Conservation (phyloP, 148 eudicot species). For the Simmondsia chinensis region DNA sequence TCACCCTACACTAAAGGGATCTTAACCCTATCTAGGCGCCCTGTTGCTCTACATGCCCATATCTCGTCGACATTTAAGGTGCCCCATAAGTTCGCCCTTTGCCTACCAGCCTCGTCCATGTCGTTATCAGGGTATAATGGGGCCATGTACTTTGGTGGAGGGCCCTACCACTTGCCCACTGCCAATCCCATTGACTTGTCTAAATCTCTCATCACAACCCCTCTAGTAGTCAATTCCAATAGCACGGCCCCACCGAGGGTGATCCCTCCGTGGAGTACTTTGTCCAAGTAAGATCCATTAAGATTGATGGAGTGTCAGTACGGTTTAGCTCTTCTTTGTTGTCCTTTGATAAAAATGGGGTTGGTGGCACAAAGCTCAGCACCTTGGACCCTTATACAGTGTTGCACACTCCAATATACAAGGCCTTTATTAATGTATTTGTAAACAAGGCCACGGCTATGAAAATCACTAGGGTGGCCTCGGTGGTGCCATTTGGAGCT, state of each 20-base stretch:
- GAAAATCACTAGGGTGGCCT: slow-evolving; percentile 11
- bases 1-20: slow-evolving; percentile 17
- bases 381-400: slow-evolving; percentile 13
- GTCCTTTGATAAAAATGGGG: slow-evolving; percentile 7
- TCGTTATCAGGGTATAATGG: background rate
- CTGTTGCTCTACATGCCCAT: slow-evolving; percentile 14
- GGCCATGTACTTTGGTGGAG: slow-evolving; percentile 11
- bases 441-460: slow-evolving; percentile 6
- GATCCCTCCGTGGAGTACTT: too few species aligned
- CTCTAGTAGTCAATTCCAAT: too few species aligned
- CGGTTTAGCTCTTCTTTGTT: slow-evolving; percentile 12
- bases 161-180: too few species aligned
- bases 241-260: too few species aligned
- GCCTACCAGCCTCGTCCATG: slow-evolving; percentile 11
- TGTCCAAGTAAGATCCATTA: slow-evolving; percentile 19
- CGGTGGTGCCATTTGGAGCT: slow-evolving; percentile 20
- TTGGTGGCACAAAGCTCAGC: slow-evolving; percentile 28
- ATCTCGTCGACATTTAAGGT: slow-evolving; percentile 10
- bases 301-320: slow-evolving; percentile 5
- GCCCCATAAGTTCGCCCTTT: slow-evolving; percentile 24
- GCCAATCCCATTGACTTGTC: too few species aligned
- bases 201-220: slow-evolving; percentile 5
- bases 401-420: slow-evolving; percentile 13
- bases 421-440: slow-evolving; percentile 11
- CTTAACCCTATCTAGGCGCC: slow-evolving; percentile 13